A percentile compares a stretch with the other conserved stretches of the same genome.
Evolutionary conservation across 2,329 filamentous ascomycete species (phyloP).

Genomic region (Neofusicoccum kwambonambiense): DNA sequence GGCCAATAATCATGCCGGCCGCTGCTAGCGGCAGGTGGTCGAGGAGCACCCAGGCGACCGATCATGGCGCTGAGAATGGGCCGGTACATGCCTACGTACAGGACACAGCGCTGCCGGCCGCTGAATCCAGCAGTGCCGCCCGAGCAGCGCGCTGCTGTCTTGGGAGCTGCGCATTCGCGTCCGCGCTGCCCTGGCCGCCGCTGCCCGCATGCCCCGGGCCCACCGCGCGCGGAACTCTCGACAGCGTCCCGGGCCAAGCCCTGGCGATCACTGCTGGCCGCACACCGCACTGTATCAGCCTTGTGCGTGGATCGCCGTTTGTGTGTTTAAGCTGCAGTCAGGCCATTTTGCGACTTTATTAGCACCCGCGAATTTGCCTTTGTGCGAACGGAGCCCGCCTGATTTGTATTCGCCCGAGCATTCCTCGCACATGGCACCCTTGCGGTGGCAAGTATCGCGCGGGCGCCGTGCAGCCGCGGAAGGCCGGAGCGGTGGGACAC

Average conservation of each 20-base stretch:
- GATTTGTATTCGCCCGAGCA: constrained; percentile 17
- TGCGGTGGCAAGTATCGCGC: constrained; percentile 19
- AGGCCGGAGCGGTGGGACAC: constrained; percentile 16
- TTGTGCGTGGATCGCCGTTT: constrained; percentile 16
- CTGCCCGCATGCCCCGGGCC: constrained; percentile 4
- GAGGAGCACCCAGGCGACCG: constrained; percentile 19
- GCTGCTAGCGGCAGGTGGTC: constrained; percentile 12
- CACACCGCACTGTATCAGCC: constrained; percentile 16
- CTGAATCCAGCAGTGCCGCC: constrained; percentile 13
- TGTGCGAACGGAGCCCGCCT: constrained; percentile 15
- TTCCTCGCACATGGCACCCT: constrained; percentile 38
- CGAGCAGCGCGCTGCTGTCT: constrained; percentile 7
- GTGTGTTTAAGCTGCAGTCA: constrained; percentile 16
- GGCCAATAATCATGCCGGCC: constrained; percentile 26
- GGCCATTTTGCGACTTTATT: constrained; percentile 10
- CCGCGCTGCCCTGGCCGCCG: background rate
- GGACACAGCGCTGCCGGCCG: constrained; percentile 4
- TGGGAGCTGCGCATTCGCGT: background rate
- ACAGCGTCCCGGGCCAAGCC: constrained; percentile 6
- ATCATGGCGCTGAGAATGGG: constrained; percentile 19
- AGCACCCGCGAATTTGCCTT: constrained; percentile 7
- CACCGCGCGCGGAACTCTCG: background rate
- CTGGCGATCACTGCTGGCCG: constrained; percentile 13
- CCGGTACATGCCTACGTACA: constrained; percentile 12
- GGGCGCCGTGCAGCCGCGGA: constrained; percentile 16